phyloP scores from a whole-genome alignment of 352 stramenopile species.

The Aphanomyces invadans region DNA sequence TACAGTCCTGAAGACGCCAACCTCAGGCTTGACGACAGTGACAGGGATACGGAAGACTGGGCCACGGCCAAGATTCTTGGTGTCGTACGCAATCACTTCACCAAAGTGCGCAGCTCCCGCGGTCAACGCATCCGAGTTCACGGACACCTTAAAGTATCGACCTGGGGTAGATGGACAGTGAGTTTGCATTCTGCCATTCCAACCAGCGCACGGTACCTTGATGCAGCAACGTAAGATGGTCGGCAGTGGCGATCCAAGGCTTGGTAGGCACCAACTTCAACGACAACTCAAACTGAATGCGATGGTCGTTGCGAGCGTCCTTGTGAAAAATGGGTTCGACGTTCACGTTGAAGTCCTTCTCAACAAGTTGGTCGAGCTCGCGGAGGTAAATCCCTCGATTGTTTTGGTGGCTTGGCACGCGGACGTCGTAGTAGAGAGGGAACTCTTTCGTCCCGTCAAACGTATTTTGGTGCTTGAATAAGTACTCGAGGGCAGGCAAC shows the following conservation, averaged over 20 bases:
- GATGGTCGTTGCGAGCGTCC: constrained; percentile 62
- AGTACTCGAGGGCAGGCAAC: constrained; percentile 63
- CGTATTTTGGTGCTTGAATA: constrained; percentile 37
- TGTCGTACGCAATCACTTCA: constrained; percentile 78
- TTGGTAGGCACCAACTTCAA: constrained; percentile 71
- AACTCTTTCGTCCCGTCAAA: constrained; percentile 62
- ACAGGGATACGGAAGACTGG: constrained; percentile 88
- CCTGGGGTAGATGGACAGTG: no score
- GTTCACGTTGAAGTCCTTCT: constrained; percentile 71
- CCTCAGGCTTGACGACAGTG: constrained; percentile 81
- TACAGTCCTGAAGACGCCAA: neutral
- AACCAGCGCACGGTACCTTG: constrained; percentile 31
- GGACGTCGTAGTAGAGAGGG: constrained; percentile 36
- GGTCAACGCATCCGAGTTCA: constrained; percentile 77
- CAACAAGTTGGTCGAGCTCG: constrained; percentile 63
- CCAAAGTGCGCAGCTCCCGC: constrained; percentile 39
- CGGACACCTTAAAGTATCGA: constrained; percentile 82
- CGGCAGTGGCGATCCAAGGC: constrained; percentile 83
- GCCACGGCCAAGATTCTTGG: constrained; percentile 46
- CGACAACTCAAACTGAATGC: constrained; percentile 85
- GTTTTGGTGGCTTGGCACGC: constrained; percentile 32
- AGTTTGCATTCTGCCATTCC: no score
- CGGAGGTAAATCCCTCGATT: constrained; percentile 77
- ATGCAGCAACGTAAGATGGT: constrained; percentile 82
- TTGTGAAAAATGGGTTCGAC: constrained; percentile 87